Evolutionary conservation across 148 eudicot genomes (phyloP).

Genomic region (Fagopyrum esculentum): DNA sequence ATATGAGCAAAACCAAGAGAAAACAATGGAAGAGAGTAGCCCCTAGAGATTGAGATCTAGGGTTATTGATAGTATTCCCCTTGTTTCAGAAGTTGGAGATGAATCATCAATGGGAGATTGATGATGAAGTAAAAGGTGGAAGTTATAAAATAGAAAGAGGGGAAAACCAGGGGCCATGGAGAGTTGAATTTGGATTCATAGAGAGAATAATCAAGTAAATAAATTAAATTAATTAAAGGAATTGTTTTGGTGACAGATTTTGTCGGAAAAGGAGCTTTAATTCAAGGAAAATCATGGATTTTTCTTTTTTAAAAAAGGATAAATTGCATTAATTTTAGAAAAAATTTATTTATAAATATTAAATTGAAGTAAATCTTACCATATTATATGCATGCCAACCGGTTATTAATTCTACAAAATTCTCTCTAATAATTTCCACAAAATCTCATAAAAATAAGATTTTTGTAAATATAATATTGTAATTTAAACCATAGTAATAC

Average conservation of each 20-base stretch:
- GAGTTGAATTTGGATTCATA: neutral
- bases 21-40: neutral
- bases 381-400: too few relatives aligned
- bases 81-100: conserved; percentile 2
- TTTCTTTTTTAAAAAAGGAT: too few relatives aligned
- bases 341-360: too few relatives aligned
- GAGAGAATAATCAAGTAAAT: neutral
- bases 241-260: neutral
- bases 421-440: too few relatives aligned
- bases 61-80: neutral
- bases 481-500: too few relatives aligned
- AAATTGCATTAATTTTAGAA: too few relatives aligned
- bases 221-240: neutral
- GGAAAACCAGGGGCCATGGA: conserved; percentile 13
- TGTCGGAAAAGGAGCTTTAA: neutral
- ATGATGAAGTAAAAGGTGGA: neutral
- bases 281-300: neutral
- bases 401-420: too few relatives aligned
- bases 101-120: neutral
- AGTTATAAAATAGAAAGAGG: neutral
- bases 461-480: too few relatives aligned
- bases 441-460: too few relatives aligned
- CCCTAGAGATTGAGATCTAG: conserved; percentile 3
- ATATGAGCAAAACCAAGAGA: neutral
- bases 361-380: too few relatives aligned